Evolutionary conservation across 2,329 filamentous ascomycete species (phyloP).

Genomic region (Lasiodiplodia hormozganensis): DNA sequence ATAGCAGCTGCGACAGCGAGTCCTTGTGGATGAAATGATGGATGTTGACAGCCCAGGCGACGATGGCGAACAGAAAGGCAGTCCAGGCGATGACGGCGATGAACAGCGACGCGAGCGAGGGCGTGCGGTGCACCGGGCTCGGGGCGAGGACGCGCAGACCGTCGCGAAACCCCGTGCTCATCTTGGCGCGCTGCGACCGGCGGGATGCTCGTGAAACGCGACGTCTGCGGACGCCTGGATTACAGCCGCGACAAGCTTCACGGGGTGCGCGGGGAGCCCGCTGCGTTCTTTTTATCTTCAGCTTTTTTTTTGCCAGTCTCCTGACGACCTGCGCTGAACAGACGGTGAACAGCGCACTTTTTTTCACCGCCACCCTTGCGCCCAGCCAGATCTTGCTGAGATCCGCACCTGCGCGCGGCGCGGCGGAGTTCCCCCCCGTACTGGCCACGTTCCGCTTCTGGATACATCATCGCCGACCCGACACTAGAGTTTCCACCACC

Average conservation of each 20-base stretch:
- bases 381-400: conserved; percentile 11
- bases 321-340: conserved; percentile 4
- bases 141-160: conserved; percentile 13
- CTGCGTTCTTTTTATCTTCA: conserved; percentile 17
- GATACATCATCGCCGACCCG: conserved; percentile 24
- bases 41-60: conserved; percentile 26
- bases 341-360: conserved; percentile 26
- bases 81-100: conserved; percentile 27
- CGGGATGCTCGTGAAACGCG: conserved; percentile 24
- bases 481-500: conserved; percentile 11
- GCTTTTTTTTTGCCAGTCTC: conserved; percentile 16
- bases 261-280: conserved; percentile 1
- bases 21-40: conserved; percentile 26
- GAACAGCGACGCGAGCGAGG: conserved; percentile 23
- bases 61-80: conserved; percentile 16
- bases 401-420: conserved; percentile 15
- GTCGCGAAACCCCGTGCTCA: conserved; percentile 29
- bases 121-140: conserved; percentile 30
- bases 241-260: conserved; percentile 11
- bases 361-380: conserved; percentile 23
- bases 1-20: conserved; percentile 16
- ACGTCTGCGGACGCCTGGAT: conserved; percentile 7
- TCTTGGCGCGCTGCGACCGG: conserved; percentile 26
- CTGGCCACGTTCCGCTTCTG: conserved; percentile 30
- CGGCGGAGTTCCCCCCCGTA: conserved; percentile 22